phyloP scores from a whole-genome alignment of 164 flowering plant species.

The Amborella trichopoda region DNA sequence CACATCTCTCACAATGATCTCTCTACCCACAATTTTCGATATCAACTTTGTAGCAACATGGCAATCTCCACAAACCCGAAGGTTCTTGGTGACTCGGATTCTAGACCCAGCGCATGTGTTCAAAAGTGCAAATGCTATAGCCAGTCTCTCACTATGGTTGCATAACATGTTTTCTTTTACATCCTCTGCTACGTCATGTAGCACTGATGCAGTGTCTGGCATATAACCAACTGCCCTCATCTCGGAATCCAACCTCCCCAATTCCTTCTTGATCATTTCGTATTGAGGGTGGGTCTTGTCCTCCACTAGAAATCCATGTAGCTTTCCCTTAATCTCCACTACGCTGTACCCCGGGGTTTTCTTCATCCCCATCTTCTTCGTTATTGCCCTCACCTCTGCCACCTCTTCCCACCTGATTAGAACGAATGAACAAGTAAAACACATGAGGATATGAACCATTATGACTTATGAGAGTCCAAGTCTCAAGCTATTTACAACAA shows the following conservation, averaged over 20 bases:
- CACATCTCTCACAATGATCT: constrained; percentile 14
- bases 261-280: constrained; percentile 8
- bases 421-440: too few relatives aligned
- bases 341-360: constrained; percentile 19
- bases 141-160: constrained; percentile 20
- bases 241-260: constrained; percentile 10
- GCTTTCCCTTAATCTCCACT: constrained; percentile 13
- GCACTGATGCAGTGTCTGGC: constrained; percentile 14
- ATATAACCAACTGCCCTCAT: constrained; percentile 19
- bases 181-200: constrained; percentile 15
- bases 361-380: constrained; percentile 15
- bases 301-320: constrained; percentile 18
- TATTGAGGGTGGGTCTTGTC: constrained; percentile 20
- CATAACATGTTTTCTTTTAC: constrained; percentile 15
- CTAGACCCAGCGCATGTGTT: constrained; percentile 12
- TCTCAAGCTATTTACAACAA: too few relatives aligned
- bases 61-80: constrained; percentile 15
- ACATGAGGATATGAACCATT: too few relatives aligned
- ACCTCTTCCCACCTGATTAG: constrained; percentile 24
- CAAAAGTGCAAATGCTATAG: constrained; percentile 14
- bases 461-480: too few relatives aligned
- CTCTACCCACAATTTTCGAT: constrained; percentile 13
- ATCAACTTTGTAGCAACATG: constrained; percentile 16
- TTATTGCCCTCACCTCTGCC: constrained; percentile 16
- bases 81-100: constrained; percentile 14